Base-by-base conservation (phyloP, 305 asterid genomes). In the Coffea humblotiana region DNA sequence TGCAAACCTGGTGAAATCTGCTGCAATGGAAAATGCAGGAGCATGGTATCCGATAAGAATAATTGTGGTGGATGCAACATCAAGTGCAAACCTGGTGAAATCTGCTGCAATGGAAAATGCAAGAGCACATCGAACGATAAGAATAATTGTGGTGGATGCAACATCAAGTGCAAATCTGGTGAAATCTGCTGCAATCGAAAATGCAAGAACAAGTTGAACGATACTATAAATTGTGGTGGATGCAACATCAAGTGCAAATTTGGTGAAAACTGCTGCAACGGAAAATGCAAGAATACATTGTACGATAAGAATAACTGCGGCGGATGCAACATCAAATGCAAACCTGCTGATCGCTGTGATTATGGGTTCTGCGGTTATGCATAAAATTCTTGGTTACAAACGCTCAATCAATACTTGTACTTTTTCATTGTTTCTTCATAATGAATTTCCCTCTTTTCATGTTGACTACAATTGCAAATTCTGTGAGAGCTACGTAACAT, bases 311-410 rank as follows among this genome's bases (percentile, higher is more conserved):
- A 77, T 27, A 67, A 85, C 37, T 85, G 88, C 48, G 88, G 88
- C 0, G 67, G 78, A 11, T 85, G 86, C 35, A 32, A 64, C 35
- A 58, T 79, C 58, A 71, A 70, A 65, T 85, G 88, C 72, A 72
- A 78, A 75, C 72, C 77, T 79, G 87, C 88, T 72, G 78, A 69
- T 19, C 81, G 61, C 16, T 88, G 92, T 74, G 23, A 65, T 29
- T 87, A 14, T 32, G 94, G 91, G 68, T 77, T 90, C 79, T 90
- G 94, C 76, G 82, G 84, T 80, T 90, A 90, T 82, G 90, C 94
- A 35, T 76, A 63, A 65, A 27, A 58, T 21, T 65, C 8, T 64
- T 64, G 40, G 25, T 64, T 37, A 25, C 2, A 27, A 64, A 25
- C 19, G 40, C 4, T 12, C 2, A 65, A 65, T 13, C 27, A 58